Base-by-base conservation (phyloP, 208 protist species). In the Plasmodiophora brassicae region DNA sequence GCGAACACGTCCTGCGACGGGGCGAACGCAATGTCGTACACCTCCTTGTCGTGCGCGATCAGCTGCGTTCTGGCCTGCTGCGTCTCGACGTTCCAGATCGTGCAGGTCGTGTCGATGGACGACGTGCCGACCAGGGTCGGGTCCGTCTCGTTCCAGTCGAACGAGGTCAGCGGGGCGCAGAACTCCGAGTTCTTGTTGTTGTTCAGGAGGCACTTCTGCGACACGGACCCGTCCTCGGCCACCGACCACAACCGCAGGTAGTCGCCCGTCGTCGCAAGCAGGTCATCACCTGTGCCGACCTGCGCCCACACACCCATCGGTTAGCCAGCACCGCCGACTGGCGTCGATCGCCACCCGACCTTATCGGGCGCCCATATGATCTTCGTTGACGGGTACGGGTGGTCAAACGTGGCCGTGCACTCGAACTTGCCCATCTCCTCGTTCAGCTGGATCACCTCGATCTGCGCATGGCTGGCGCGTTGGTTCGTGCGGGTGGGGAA, bases 21-120 rank as follows among this genome's bases (percentile, higher is more conserved):
- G 0, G 95, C 93, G 91, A 99, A 99, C 22, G 97, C 97, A 45
- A 99, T 97, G 91, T 99, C 98, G 90, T 97, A 99, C 1, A 99
- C 71, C 71, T 99, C 98, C 91, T 99, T 98, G 92, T 99, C 98
- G 93, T 99, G 98, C 8, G 98, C 98, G 43, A 99, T 98, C 20
- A 99, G 93, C 92, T 99, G 97, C 32, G 96, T 98, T 57, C 92
- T 93, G 20, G 96, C 94, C 88, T 90, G 78, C 71, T 85, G 57
- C 20, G 71, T 93, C 85, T 92, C 45, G 1, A 57, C 57, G 85
- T 86, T 35, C 85, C 53, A 84, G 57, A 99, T 97, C 1, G 97
- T 98, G 53, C 98, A 98, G 0, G 97, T 99, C 0, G 97, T 99
- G 93, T 99, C 98, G 44, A 99, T 98, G 89, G 93, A 96, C 50